Percentiles rank a stretch among this genome's conserved stretches.
Conservation (phyloP, 768 basidiomycete genomes). For the Dentipellis sp. region DNA sequence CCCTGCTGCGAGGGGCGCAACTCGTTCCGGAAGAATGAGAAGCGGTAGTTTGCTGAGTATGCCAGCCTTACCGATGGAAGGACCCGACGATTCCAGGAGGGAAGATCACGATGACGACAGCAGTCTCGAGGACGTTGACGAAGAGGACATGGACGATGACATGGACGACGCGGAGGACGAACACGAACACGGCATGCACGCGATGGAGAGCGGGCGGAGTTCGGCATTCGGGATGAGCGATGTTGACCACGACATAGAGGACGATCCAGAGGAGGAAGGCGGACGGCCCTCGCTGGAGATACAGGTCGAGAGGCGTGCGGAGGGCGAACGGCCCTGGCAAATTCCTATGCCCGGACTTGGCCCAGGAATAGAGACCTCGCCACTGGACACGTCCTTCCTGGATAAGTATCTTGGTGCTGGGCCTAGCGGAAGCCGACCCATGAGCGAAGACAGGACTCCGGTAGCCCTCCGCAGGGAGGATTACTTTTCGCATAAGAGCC, state of each 20-base stretch:
- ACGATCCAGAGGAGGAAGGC: not conserved
- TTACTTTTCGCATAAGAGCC: conserved; percentile 21
- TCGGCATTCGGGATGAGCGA: not conserved
- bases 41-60: conserved; percentile 7
- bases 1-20: not conserved
- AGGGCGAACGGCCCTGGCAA: not conserved
- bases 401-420: conserved; percentile 1
- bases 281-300: not conserved
- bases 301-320: not conserved
- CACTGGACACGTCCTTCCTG: conserved; percentile 13
- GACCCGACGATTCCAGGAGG: conserved; percentile 23
- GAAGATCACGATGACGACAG: conserved; percentile 26
- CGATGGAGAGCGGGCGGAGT: conserved; percentile 4
- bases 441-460: conserved; percentile 9
- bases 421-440: conserved; percentile 1
- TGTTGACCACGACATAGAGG: conserved; percentile 13
- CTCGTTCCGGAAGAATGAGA: not conserved
- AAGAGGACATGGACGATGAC: conserved; percentile 24
- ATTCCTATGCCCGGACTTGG: not conserved
- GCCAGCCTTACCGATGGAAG: conserved; percentile 19
- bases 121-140: conserved; percentile 24
- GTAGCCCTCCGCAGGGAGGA: conserved; percentile 9
- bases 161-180: not conserved
- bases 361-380: not conserved
- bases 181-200: not conserved